These are phyloP conservation scores for Termitomyces titanicus DNA, from an alignment of 768 basidiomycete species.

Conservation along the genomic window DNA sequence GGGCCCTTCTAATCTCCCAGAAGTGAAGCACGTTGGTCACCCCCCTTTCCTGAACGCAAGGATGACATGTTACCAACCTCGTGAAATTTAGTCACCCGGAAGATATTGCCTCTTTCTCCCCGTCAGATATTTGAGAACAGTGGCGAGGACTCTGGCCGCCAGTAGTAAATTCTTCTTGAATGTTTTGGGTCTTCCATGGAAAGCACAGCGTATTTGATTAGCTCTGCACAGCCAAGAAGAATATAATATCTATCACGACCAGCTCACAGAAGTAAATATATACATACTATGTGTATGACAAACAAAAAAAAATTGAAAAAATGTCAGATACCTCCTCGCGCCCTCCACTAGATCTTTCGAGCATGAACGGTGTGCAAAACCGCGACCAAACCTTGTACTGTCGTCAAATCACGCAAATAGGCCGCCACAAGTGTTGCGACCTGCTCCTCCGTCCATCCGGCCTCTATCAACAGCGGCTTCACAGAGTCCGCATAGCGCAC, in stretches of 20 bases:
- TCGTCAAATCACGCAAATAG: constrained; percentile 44
- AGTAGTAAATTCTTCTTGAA: too few relatives aligned
- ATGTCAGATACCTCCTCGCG: neutral
- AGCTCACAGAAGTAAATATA: neutral
- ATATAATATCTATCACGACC: constrained; percentile 3
- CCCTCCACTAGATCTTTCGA: neutral
- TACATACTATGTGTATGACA: neutral
- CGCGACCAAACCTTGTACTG: constrained; percentile 43
- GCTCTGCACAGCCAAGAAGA: neutral
- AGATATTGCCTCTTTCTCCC: too few relatives aligned
- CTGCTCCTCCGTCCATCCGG: constrained; percentile 31
- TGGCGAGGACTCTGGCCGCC: too few relatives aligned
- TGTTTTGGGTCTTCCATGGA: too few relatives aligned
- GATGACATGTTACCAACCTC: neutral
- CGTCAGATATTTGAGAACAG: too few relatives aligned
- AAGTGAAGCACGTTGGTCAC: neutral
- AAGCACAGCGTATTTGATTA: too few relatives aligned
- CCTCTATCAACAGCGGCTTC: constrained; percentile 41
- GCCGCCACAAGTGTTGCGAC: constrained; percentile 36
- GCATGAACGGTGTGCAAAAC: constrained; percentile 51
- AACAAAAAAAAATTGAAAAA: neutral
- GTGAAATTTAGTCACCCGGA: neutral
- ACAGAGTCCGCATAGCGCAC: constrained; percentile 44
- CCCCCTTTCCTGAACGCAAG: neutral
- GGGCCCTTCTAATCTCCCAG: too few relatives aligned